A percentile compares a stretch with the other conserved stretches of the same genome.
These are phyloP conservation scores for Mucor irregularis DNA, from an alignment of 371 early-diverging fungal species.

Conservation along the genomic window DNA sequence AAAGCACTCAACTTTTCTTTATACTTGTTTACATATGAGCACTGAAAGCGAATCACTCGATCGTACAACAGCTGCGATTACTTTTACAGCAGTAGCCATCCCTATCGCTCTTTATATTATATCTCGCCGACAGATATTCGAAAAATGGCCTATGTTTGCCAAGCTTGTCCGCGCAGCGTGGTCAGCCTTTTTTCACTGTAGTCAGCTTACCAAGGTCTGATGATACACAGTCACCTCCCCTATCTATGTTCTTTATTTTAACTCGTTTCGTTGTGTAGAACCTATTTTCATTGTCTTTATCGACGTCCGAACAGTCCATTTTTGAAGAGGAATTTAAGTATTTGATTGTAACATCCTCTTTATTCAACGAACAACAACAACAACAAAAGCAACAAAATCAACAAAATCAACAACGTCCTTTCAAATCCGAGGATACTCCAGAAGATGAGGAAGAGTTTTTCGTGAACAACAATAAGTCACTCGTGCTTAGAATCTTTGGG, in stretches of 20 bases:
- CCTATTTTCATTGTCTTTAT: constrained; percentile 34
- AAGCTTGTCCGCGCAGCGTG: too few relatives aligned
- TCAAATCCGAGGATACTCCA: too few relatives aligned
- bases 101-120: neutral
- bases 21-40: neutral
- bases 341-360: constrained; percentile 63
- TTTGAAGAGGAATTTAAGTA: constrained; percentile 73
- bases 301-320: constrained; percentile 55
- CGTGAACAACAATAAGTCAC: too few relatives aligned
- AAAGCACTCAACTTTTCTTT: neutral
- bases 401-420: too few relatives aligned
- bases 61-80: neutral
- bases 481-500: neutral
- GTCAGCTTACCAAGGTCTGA: neutral
- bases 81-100: neutral
- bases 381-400: neutral
- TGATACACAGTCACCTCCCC: neutral
- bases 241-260: neutral
- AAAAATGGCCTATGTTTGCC: too few relatives aligned
- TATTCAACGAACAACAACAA: constrained; percentile 49
- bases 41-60: too few relatives aligned
- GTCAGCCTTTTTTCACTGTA: neutral
- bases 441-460: too few relatives aligned
- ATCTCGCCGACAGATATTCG: too few relatives aligned
- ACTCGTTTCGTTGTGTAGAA: constrained; percentile 15